These are phyloP conservation scores for Vaccinium darrowii DNA, from an alignment of 148 eudicot genomes.

Conservation along the genomic window DNA sequence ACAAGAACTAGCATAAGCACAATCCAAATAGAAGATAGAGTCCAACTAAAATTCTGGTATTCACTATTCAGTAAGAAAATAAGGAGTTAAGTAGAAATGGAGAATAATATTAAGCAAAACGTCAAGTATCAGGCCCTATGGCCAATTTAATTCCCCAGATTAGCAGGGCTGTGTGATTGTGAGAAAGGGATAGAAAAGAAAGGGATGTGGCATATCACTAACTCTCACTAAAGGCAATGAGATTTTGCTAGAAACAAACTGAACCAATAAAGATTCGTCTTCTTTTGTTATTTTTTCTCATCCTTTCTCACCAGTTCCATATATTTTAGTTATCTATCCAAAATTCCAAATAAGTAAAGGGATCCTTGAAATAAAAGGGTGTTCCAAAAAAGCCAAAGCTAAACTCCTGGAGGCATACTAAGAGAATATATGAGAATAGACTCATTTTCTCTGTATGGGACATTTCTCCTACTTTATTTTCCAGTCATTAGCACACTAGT, in stretches of 20 bases:
- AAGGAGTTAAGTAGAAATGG: neutral
- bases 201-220: neutral
- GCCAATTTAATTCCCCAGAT: neutral
- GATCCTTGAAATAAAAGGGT: no score
- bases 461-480: no score
- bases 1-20: neutral
- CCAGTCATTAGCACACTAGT: no score
- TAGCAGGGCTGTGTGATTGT: neutral
- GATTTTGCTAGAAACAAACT: neutral
- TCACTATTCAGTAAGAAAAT: neutral
- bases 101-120: neutral
- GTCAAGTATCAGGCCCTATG: neutral
- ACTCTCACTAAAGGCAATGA: neutral
- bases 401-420: no score
- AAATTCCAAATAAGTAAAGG: neutral
- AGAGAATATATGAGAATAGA: no score
- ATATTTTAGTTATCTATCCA: neutral
- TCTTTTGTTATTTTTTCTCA: neutral
- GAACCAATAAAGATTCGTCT: neutral
- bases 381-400: no score
- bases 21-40: neutral
- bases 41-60: neutral
- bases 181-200: neutral
- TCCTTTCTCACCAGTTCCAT: constrained; percentile 1
- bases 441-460: no score